These are phyloP conservation scores for Beauveria varroae DNA, from an alignment of 2,329 filamentous ascomycete species.

Conservation along the genomic window DNA sequence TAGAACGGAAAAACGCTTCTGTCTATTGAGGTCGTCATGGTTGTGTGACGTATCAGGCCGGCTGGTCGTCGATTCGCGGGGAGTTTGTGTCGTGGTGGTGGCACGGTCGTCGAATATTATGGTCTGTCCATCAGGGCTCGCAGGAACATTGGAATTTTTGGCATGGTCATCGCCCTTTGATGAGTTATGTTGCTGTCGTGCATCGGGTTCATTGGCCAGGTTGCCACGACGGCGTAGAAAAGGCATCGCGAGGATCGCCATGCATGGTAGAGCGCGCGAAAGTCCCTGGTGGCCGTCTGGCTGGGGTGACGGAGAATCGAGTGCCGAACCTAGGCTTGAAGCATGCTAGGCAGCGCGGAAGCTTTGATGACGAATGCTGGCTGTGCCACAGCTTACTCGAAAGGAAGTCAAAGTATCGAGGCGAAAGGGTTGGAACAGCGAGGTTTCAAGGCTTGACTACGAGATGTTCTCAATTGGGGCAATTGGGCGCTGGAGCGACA, in stretches of 20 bases:
- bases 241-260: constrained; percentile 42
- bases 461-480: neutral
- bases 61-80: constrained; percentile 16
- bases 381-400: neutral
- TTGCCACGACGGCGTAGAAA: constrained; percentile 55
- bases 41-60: constrained; percentile 42
- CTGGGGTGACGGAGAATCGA: constrained; percentile 1
- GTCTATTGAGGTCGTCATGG: constrained; percentile 48
- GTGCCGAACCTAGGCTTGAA: neutral
- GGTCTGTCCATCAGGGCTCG: constrained; percentile 8
- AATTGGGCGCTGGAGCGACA: neutral
- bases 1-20: constrained; percentile 62
- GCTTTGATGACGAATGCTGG: neutral
- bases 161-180: neutral
- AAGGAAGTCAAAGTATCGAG: neutral
- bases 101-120: constrained; percentile 9
- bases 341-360: constrained; percentile 1
- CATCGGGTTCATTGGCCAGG: constrained; percentile 51
- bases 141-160: neutral
- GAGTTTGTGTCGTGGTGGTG: constrained; percentile 19
- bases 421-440: neutral
- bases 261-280: constrained; percentile 25
- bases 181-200: constrained; percentile 34
- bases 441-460: neutral
- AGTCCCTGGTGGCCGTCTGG: constrained; percentile 6